Percentiles rank a stretch among this genome's conserved stretches.
Conservation (phyloP, 164 flowering plant genomes). For the Macadamia integrifolia region DNA sequence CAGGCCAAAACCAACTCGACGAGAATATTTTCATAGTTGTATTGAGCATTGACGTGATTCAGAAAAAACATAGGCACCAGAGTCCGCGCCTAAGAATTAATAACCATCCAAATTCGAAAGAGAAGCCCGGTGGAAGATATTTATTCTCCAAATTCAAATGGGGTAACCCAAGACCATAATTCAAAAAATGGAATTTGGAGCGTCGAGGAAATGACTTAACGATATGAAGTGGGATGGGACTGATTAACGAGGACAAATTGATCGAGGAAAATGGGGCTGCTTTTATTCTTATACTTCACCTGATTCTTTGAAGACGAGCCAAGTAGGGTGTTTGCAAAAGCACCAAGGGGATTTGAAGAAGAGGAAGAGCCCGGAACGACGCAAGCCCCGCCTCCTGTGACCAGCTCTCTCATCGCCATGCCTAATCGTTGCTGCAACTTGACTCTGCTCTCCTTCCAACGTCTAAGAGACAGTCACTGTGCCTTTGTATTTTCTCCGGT, state of each 20-base stretch:
- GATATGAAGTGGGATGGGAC: neutral
- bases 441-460: too few relatives aligned
- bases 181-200: neutral
- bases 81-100: too few relatives aligned
- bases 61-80: neutral
- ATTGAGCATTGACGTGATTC: neutral
- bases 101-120: too few relatives aligned
- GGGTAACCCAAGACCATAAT: too few relatives aligned
- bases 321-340: conserved; percentile 71
- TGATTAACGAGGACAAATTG: neutral
- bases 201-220: too few relatives aligned
- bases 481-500: too few relatives aligned
- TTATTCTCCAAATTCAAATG: too few relatives aligned
- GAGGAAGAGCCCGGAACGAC: conserved; percentile 72
- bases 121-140: too few relatives aligned
- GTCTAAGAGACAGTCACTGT: too few relatives aligned
- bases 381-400: conserved; percentile 67
- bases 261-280: conserved; percentile 2
- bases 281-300: conserved; percentile 19
- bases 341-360: conserved; percentile 77
- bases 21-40: neutral
- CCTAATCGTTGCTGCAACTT: neutral
- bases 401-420: conserved; percentile 92
- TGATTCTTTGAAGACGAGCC: conserved; percentile 77
- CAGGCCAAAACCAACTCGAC: neutral